Evolutionary conservation across 257 asterid genomes (phyloP).

Genomic region (Solanum rostratum): DNA sequence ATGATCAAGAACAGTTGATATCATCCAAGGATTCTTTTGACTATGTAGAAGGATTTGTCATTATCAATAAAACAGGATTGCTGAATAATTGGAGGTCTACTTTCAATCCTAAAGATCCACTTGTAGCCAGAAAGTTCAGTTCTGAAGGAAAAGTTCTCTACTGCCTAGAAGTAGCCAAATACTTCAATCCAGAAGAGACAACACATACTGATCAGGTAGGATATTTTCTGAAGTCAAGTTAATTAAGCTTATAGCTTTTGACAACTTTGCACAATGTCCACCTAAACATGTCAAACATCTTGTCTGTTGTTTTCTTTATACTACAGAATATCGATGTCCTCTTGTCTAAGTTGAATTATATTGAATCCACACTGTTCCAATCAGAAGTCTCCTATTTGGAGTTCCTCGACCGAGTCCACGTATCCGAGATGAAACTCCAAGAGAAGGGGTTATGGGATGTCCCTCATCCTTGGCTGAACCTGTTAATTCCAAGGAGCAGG

Average conservation of each 20-base stretch:
- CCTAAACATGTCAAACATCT: not conserved
- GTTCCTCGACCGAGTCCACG: conserved; percentile 74
- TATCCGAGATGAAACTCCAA: conserved; percentile 53
- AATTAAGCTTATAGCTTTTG: not conserved
- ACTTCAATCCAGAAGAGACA: conserved; percentile 49
- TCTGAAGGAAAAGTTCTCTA: conserved; percentile 71
- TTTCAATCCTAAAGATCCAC: conserved; percentile 72
- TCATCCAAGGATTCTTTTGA: conserved; percentile 48
- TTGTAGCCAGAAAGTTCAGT: conserved; percentile 49
- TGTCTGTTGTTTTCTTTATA: not conserved
- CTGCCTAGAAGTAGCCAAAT: conserved; percentile 80
- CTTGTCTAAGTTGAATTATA: conserved; percentile 48
- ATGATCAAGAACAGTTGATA: conserved; percentile 73
- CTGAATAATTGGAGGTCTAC: conserved; percentile 81
- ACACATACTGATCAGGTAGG: conserved; percentile 36
- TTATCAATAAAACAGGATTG: conserved; percentile 67
- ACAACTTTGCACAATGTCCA: not conserved
- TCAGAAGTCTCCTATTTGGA: conserved; percentile 67
- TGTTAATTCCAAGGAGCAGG: conserved; percentile 62
- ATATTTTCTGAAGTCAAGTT: not conserved
- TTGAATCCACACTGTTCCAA: conserved; percentile 53
- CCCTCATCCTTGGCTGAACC: conserved; percentile 95
- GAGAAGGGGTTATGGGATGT: conserved; percentile 83
- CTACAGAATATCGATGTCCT: conserved; percentile 53
- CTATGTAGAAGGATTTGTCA: conserved; percentile 75